Evolutionary conservation across 1,284 basidiomycete species (phyloP).

Genomic region (Mycosarcoma mackinlayi): DNA sequence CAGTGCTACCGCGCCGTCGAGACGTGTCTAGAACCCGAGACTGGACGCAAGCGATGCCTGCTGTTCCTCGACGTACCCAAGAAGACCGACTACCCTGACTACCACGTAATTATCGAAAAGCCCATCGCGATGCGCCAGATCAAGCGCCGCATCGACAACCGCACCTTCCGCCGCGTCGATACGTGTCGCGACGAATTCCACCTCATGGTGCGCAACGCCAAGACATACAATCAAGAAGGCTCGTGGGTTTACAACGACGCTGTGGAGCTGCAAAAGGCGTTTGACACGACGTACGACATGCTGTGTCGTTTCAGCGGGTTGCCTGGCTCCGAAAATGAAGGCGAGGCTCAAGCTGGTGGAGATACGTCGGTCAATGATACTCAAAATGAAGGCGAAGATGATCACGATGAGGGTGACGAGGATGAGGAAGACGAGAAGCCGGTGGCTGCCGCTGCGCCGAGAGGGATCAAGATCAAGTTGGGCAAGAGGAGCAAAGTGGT

Average conservation of each 20-base stretch:
- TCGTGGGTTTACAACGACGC: conserved; percentile 95
- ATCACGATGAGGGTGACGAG: conserved; percentile 15
- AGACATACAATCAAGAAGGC: conserved; percentile 73
- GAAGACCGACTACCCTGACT: conserved; percentile 85
- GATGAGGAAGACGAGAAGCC: conserved; percentile 41
- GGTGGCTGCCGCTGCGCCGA: conserved; percentile 18
- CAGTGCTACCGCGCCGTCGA: conserved; percentile 84
- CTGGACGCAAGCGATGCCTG: conserved; percentile 58
- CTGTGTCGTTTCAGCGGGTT: conserved; percentile 50
- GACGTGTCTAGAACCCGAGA: conserved; percentile 78
- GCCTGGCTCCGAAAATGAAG: conserved; percentile 54
- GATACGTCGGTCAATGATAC: conserved; percentile 12
- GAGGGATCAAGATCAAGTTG: conserved; percentile 51
- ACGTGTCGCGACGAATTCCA: conserved; percentile 82
- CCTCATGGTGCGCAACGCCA: conserved; percentile 92
- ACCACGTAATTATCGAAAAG: conserved; percentile 74
- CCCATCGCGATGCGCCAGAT: conserved; percentile 90
- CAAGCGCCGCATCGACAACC: conserved; percentile 80
- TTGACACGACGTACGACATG: conserved; percentile 60
- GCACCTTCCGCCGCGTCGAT: conserved; percentile 80
- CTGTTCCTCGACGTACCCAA: conserved; percentile 69
- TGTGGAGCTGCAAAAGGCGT: conserved; percentile 62
- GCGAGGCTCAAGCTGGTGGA: conserved; percentile 16
- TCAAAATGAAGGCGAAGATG: conserved; percentile 19
- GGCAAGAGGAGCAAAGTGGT: conserved; percentile 33